phyloP scores from a whole-genome alignment of 257 asterid genomes.

The Ballota nigra region DNA sequence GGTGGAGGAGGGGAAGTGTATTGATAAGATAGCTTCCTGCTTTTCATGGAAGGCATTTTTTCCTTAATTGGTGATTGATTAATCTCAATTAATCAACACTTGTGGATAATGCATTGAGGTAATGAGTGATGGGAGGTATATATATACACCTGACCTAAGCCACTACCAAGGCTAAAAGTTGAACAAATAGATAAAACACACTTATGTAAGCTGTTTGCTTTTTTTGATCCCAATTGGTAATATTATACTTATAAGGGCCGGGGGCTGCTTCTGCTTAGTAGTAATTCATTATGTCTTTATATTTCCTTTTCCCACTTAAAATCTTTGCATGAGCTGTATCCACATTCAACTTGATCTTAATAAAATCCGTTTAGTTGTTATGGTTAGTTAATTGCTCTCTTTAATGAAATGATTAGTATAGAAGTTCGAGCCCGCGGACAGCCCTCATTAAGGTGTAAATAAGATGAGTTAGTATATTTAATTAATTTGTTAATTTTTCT shows the following conservation, averaged over 20 bases:
- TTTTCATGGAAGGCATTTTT: slow-evolving; percentile 37
- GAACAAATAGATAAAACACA: neutral
- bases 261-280: neutral
- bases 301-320: slow-evolving; percentile 6
- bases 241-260: neutral
- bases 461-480: neutral
- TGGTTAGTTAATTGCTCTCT: neutral
- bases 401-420: neutral
- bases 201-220: slow-evolving; percentile 11
- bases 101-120: slow-evolving; percentile 4
- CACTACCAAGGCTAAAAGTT: slow-evolving; percentile 7
- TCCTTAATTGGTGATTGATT: slow-evolving; percentile 10
- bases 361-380: neutral
- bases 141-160: slow-evolving; percentile 23
- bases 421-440: neutral
- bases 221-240: slow-evolving; percentile 26
- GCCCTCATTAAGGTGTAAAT: neutral
- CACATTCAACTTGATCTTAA: slow-evolving; percentile 27
- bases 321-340: slow-evolving; percentile 26
- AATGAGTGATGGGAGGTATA: slow-evolving; percentile 20
- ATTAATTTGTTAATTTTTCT: too few species aligned
- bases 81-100: neutral
- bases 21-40: slow-evolving; percentile 21
- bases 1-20: slow-evolving; percentile 47
- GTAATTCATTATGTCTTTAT: too few species aligned